Base-by-base conservation (phyloP, 2,329 filamentous ascomycete species). In the Chaetoscypha palmicola region DNA sequence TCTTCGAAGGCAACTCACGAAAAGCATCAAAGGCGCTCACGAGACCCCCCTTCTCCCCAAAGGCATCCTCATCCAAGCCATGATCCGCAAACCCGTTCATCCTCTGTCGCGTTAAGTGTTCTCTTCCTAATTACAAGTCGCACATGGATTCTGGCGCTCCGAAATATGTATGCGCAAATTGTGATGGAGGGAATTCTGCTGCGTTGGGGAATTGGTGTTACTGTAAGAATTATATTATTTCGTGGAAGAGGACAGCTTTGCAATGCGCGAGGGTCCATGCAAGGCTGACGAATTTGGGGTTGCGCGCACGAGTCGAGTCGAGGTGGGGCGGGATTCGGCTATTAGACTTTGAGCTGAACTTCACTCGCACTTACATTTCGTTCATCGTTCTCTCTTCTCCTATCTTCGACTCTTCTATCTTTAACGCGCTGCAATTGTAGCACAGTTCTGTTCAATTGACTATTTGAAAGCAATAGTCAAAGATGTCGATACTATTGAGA, bases 21-120 rank as follows among this genome's bases (percentile, higher is more conserved):
- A 98, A 98, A 54, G 90, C 91, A 71, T 98, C 92, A 67, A 98
- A 98, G 47, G 91, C 89, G 66, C 82, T 83, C 59, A 94, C 79
- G 46, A 83, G 76, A 64, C 68, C 72, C 44, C 77, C 74, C 45
- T 72, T 82, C 57, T 86, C 81, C 60, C 78, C 85, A 68, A 95
- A 95, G 52, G 78, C 70, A 64, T 85, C 83, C 58, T 95, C 89
- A 60, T 89, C 76, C 56, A 90, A 75, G 54, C 72, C 72, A 56
- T 77, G 74, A 51, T 83, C 74, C 56, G 80, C 72, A 68, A 83
- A 90, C 59, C 83, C 85, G 74, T 92, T 86, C 87, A 94, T 63
- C 48, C 51, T 45, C 43, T 40, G 11, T 17, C 33, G 22, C 45
- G 37, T 22, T 30, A 20, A 28, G 38, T 41, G 19, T 12, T 14